A percentile compares a stretch with the other conserved stretches of the same genome.
These are phyloP conservation scores for Candida jianshihensis DNA, from an alignment of 805 yeast genomes.

Conservation along the genomic window DNA sequence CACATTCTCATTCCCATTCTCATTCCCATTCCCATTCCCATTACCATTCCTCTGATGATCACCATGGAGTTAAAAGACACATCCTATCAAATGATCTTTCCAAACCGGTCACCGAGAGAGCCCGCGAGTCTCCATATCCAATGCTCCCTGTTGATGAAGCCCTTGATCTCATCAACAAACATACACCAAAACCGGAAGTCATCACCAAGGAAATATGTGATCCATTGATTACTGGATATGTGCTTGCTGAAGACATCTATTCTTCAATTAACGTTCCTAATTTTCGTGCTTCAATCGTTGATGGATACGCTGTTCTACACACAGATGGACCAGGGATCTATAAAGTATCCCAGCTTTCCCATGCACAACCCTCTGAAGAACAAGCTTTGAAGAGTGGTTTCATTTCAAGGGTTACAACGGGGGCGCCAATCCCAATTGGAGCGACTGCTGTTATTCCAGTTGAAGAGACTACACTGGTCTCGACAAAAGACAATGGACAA, in stretches of 20 bases:
- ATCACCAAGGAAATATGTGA: slow-evolving; percentile 23
- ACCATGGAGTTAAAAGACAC: slow-evolving; percentile 31
- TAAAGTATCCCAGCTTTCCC: slow-evolving; percentile 34
- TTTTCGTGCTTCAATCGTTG: slow-evolving; percentile 49
- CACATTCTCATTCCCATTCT: slow-evolving; percentile 11
- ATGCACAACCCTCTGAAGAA: slow-evolving; percentile 29
- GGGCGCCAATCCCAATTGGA: slow-evolving; percentile 51
- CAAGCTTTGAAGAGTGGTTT: slow-evolving; percentile 24
- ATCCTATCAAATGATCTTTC: slow-evolving; percentile 28
- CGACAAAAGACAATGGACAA: slow-evolving; percentile 27
- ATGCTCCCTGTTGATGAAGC: slow-evolving; percentile 39
- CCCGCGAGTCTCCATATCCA: slow-evolving; percentile 43
- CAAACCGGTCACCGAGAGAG: slow-evolving; percentile 34
- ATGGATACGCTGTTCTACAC: slow-evolving; percentile 45
- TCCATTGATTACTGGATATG: slow-evolving; percentile 28
- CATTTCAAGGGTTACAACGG: slow-evolving; percentile 45
- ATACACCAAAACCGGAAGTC: slow-evolving; percentile 26
- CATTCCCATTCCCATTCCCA: slow-evolving; percentile 9
- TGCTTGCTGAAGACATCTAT: slow-evolving; percentile 35
- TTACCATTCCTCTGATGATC: slow-evolving; percentile 4
- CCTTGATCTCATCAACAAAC: slow-evolving; percentile 23
- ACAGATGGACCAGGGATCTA: slow-evolving; percentile 39
- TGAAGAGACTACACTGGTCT: slow-evolving; percentile 38
- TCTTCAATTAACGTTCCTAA: slow-evolving; percentile 37
- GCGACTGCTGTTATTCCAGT: slow-evolving; percentile 48